These are phyloP conservation scores for Quillaja saponaria DNA, from an alignment of 306 rosid genomes.

Conservation along the genomic window DNA sequence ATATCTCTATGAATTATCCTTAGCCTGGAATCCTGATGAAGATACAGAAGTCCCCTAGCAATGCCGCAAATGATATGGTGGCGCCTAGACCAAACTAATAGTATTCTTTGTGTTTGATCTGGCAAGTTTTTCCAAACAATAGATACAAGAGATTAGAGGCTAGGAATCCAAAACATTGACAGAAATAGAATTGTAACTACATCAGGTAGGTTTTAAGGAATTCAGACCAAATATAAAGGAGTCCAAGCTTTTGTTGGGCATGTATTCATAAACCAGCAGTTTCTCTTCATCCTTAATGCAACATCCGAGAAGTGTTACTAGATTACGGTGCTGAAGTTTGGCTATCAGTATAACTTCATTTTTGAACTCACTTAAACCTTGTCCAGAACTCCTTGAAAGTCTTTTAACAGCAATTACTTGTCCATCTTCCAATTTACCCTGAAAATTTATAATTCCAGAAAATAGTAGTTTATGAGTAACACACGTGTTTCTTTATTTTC, in stretches of 20 bases:
- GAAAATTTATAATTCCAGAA: background rate
- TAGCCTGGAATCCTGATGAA: background rate
- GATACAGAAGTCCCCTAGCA: background rate
- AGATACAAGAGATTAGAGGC: background rate
- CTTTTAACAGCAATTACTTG: slow-evolving; percentile 58
- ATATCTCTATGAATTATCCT: background rate
- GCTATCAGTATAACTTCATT: slow-evolving; percentile 56
- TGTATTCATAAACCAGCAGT: background rate
- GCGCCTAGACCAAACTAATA: background rate
- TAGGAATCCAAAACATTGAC: too few species aligned
- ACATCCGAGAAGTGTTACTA: slow-evolving; percentile 51
- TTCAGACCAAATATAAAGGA: background rate
- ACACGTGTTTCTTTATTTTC: background rate
- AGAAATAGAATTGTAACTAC: too few species aligned
- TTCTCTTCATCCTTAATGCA: slow-evolving; percentile 45
- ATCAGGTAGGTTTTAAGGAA: background rate
- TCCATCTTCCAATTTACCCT: slow-evolving; percentile 50
- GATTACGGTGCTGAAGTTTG: slow-evolving; percentile 62
- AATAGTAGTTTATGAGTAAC: background rate
- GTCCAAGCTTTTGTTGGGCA: background rate
- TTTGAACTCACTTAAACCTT: slow-evolving; percentile 34
- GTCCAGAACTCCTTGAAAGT: slow-evolving; percentile 50
- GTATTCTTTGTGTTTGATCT: background rate
- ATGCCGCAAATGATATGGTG: background rate
- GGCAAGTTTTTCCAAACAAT: background rate